A percentile compares a stretch with the other conserved stretches of the same genome.
Conservation (phyloP, 768 basidiomycete species). For the Leccinum uliginosum region DNA sequence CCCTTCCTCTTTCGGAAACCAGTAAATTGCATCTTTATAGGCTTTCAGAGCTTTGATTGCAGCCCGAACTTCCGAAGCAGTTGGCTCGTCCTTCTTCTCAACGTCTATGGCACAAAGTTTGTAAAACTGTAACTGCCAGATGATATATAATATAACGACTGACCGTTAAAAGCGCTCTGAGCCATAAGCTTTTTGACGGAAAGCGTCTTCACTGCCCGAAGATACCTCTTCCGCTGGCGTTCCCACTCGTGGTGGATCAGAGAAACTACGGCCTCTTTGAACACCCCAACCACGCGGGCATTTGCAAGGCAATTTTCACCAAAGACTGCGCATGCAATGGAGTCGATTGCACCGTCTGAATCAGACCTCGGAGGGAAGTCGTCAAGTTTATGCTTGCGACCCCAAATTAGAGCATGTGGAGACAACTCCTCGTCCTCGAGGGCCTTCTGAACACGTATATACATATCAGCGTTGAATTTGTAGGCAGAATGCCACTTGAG, state of each 20-base stretch:
- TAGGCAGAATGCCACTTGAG: slow-evolving; percentile 3
- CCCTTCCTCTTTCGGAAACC: slow-evolving; percentile 6
- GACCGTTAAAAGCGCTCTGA: background rate
- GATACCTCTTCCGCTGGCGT: slow-evolving; percentile 2
- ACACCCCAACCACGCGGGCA: background rate
- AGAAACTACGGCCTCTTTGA: slow-evolving; percentile 1
- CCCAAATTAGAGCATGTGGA: slow-evolving; percentile 2
- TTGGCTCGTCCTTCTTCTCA: slow-evolving; percentile 2
- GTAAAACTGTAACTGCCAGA: background rate
- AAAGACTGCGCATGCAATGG: slow-evolving; percentile 3
- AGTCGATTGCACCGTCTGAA: slow-evolving; percentile 1
- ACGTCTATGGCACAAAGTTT: background rate
- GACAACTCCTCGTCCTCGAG: slow-evolving; percentile 1
- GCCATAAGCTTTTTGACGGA: background rate
- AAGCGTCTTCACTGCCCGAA: background rate
- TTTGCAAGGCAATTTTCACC: slow-evolving; percentile 7
- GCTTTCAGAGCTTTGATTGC: slow-evolving; percentile 1
- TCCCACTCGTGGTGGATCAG: slow-evolving; percentile 6
- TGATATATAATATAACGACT: background rate
- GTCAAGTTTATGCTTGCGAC: background rate
- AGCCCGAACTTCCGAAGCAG: background rate
- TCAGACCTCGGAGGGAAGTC: slow-evolving; percentile 1
- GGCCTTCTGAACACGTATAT: background rate
- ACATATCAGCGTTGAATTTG: slow-evolving; percentile 1
- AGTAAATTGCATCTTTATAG: slow-evolving; percentile 3